Evolutionary conservation across 257 asterid species (phyloP).

Genomic region (Misopates orontium): DNA sequence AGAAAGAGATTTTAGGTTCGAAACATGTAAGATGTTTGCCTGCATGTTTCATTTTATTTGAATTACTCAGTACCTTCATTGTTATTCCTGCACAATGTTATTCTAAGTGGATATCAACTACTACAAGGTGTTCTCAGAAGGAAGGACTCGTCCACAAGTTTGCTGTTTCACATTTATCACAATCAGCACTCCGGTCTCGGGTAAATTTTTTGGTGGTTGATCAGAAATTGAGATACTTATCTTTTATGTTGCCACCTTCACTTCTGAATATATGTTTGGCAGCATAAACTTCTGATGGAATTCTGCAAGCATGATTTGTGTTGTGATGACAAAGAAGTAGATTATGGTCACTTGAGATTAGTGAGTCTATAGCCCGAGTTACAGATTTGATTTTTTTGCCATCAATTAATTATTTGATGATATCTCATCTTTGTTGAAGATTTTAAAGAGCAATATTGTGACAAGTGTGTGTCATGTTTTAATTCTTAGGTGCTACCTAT

Average conservation of each 20-base stretch:
- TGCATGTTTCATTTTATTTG: constrained; percentile 18
- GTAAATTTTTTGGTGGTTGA: constrained; percentile 40
- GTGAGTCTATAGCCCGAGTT: constrained; percentile 47
- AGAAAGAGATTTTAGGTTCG: constrained; percentile 77
- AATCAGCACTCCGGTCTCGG: constrained; percentile 51
- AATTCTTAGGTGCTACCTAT: constrained; percentile 72
- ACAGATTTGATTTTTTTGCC: constrained; percentile 5
- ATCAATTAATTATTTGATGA: background rate
- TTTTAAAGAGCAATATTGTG: background rate
- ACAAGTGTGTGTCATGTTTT: constrained; percentile 17
- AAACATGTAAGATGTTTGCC: constrained; percentile 56
- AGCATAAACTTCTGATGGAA: constrained; percentile 72
- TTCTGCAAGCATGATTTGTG: constrained; percentile 73
- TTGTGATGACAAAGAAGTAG: constrained; percentile 36
- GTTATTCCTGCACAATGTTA: constrained; percentile 19
- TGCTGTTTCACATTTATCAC: constrained; percentile 53
- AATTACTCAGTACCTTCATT: constrained; percentile 9
- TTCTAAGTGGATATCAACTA: constrained; percentile 45
- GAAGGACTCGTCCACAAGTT: constrained; percentile 79
- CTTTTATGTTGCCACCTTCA: constrained; percentile 21
- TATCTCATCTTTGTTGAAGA: constrained; percentile 5
- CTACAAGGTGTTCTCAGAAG: constrained; percentile 77
- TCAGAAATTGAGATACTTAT: constrained; percentile 6
- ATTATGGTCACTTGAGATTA: constrained; percentile 57
- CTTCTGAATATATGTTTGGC: constrained; percentile 31